Conservation (phyloP, 768 basidiomycete species). For the Tulasnella sp. region DNA sequence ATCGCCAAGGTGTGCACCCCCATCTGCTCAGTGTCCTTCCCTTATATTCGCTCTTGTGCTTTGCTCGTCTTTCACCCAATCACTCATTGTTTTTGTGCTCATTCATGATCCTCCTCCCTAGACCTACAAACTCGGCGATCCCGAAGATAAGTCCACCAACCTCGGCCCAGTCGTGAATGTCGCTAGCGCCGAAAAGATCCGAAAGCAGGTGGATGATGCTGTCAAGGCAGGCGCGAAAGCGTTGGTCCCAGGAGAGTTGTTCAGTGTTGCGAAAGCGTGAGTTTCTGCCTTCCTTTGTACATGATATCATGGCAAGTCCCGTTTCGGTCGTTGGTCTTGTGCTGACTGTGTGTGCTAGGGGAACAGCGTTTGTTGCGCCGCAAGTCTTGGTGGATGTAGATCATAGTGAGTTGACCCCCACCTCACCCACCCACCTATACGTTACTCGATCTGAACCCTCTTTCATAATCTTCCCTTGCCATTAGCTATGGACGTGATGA, state of each 20-base stretch:
- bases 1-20: constrained; percentile 49
- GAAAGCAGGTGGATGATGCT: constrained; percentile 80
- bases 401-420: constrained; percentile 49
- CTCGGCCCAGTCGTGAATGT: constrained; percentile 90
- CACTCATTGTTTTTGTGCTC: no score
- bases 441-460: constrained; percentile 11
- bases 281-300: constrained; percentile 22
- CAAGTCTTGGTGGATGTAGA: constrained; percentile 84
- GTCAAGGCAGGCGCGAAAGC: constrained; percentile 71
- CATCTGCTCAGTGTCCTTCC: not conserved
- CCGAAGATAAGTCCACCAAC: constrained; percentile 58
- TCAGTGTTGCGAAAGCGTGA: constrained; percentile 58
- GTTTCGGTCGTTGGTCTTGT: not conserved
- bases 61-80: no score
- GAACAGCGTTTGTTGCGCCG: constrained; percentile 79
- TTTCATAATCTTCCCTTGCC: constrained; percentile 2
- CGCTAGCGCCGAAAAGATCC: constrained; percentile 72
- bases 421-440: not conserved
- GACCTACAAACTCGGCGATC: constrained; percentile 82
- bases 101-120: constrained; percentile 25
- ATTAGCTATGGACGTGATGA: constrained; percentile 88
- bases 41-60: not conserved
- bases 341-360: constrained; percentile 33
- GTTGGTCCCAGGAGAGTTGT: constrained; percentile 57
- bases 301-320: no score